Base-by-base conservation (phyloP, 257 asterid species). In the Primulina tabacum region DNA sequence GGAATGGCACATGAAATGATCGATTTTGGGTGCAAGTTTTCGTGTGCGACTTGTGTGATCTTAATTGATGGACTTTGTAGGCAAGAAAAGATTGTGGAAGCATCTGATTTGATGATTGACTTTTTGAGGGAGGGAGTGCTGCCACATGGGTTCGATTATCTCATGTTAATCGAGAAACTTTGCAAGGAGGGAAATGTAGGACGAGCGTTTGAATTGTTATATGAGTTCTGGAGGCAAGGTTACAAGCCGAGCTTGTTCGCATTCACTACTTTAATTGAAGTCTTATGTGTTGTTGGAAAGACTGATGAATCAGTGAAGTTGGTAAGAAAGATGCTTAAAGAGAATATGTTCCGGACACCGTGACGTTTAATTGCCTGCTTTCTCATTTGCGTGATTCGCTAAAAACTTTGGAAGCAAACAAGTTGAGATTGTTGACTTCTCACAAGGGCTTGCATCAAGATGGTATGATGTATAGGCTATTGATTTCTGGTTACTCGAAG, bases 1-100 rank as follows among this genome's bases (percentile, higher is more conserved):
- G n/a, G n/a, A n/a, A n/a, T 94, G 90, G 95, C 96, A 0, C 75
- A 63, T 1, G 99, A 94, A 83, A 90, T 94, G 97, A 82, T 73
- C 21, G 97, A 87, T 69, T 73, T 94, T 59, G 92, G 89, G 10
- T 89, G 94, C 50, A 86, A 84, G 67, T 78, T 94, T 56, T 89
- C 99, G 0, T 76, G 67, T 14, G 89, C 77, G 29, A 91, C 97
- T 2, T 91, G 97, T 79, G 96, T 85, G 84, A 89, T 94, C 74
- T 72, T 94, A 75, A 79, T 85, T 21, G 86, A 89, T 62, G 97
- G 86, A 71, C 87, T 91, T 6, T 77, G 96, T 53, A 81, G 92
- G 69, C 76, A 65, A 50, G 90, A 95, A 73, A 80, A 79, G 82
- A 68, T 71, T 35, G 73, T 65, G 29, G 81, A 82, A 55, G 95